These are phyloP conservation scores for Pythium brassicae DNA, from an alignment of 352 stramenopile species.

Conservation along the genomic window DNA sequence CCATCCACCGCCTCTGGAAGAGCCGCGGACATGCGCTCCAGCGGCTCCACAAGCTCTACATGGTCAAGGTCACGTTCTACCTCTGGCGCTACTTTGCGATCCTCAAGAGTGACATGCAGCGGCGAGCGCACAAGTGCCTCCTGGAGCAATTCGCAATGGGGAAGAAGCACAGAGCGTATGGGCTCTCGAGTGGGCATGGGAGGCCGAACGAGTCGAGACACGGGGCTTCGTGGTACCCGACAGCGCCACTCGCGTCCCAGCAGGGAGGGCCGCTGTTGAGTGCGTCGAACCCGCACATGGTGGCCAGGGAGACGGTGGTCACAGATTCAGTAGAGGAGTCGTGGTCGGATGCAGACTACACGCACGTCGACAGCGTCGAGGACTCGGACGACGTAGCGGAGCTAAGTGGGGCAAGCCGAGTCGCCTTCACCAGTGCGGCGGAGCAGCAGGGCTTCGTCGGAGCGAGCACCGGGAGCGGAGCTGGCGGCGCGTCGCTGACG, in stretches of 20 bases:
- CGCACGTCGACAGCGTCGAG: not conserved
- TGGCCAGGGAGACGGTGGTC: not conserved
- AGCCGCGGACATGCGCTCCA: conserved; percentile 51
- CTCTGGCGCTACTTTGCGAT: conserved; percentile 59
- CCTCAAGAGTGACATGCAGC: conserved; percentile 43
- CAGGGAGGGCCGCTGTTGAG: not conserved
- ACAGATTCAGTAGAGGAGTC: not conserved
- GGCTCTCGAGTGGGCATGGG: not conserved
- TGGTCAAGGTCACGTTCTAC: conserved; percentile 48
- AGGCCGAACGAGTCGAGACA: not conserved
- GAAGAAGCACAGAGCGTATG: conserved; percentile 10
- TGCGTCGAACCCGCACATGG: conserved; percentile 3
- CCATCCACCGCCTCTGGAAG: conserved; percentile 36
- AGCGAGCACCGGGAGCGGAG: not conserved
- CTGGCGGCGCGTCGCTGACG: conserved; percentile 18
- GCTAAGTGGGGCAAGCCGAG: too few species aligned
- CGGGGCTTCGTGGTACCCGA: conserved; percentile 9
- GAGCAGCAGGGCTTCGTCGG: not conserved
- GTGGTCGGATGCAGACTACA: not conserved
- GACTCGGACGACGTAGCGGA: not conserved
- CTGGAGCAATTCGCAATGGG: conserved; percentile 22
- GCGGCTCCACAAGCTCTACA: conserved; percentile 53
- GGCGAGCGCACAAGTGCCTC: conserved; percentile 32
- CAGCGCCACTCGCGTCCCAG: not conserved
- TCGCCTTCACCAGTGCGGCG: not conserved